Evolutionary conservation across 1,284 basidiomycete species (phyloP), one percentile per base, ranked within the genome.

Genomic region (Thecaphora thlaspeos): DNA sequence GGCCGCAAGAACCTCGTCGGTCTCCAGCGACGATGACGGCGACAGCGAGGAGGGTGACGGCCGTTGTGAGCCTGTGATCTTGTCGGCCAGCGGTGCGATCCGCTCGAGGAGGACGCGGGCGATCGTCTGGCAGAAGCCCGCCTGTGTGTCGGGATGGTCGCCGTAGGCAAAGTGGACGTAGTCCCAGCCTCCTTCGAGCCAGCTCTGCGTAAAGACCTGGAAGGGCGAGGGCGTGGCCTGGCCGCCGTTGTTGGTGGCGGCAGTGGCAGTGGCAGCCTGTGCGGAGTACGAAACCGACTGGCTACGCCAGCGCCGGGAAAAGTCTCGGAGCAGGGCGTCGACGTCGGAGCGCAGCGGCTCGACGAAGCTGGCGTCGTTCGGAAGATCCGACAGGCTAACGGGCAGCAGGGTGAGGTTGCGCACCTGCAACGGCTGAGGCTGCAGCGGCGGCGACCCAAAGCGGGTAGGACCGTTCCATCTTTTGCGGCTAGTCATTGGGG

Each of bases 221-320:
- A 56, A 65, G 5, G 54, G 48, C 15, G 61, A 64, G 34, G 50
- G n/a, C n/a, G n/a, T n/a, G n/a, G n/a, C n/a, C n/a, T n/a, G n/a
- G n/a, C n/a, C n/a, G n/a, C n/a, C n/a, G n/a, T n/a, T n/a, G n/a
- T n/a, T n/a, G n/a, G n/a, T n/a, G n/a, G n/a, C n/a, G n/a, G n/a
- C n/a, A n/a, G n/a, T n/a, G n/a, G n/a, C n/a, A n/a, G n/a, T n/a
- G n/a, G n/a, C n/a, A n/a, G n/a, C n/a, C n/a, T n/a, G n/a, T n/a
- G n/a, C n/a, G n/a, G n/a, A n/a, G n/a, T n/a, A n/a, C n/a, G n/a
- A n/a, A n/a, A n/a, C n/a, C n/a, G n/a, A n/a, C n/a, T n/a, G n/a
- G n/a, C n/a, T n/a, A n/a, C n/a, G 26, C 26, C 26, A 28, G 26
- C 26, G 26, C 26, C 26, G 26, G 3, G 61, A 32, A 23, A 63